Evolutionary conservation across 164 flowering plant genomes (phyloP).

Genomic region (Saururus chinensis): DNA sequence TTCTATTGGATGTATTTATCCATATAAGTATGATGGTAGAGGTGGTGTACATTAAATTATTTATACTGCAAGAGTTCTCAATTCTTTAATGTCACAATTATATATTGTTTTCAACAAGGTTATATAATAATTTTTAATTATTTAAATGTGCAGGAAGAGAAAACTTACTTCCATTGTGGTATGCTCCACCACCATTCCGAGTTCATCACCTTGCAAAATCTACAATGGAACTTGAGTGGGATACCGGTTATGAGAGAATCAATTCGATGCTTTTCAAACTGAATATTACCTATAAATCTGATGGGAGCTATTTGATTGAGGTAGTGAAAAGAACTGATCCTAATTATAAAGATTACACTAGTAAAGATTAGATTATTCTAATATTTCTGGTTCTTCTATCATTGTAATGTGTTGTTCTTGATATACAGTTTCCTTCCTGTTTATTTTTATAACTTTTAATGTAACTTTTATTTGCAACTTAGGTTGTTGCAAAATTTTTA

Average conservation of each 20-base stretch:
- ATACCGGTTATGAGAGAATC: constrained; percentile 30
- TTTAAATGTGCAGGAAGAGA: constrained; percentile 29
- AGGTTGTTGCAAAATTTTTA: no score
- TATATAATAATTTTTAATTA: neutral
- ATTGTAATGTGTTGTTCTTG: no score
- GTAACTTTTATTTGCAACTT: no score
- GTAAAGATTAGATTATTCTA: no score
- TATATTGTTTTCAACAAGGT: neutral
- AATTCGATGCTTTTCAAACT: constrained; percentile 30
- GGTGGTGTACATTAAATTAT: neutral
- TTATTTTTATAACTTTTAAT: no score
- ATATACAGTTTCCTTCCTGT: no score
- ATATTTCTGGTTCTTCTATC: no score
- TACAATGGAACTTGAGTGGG: constrained; percentile 72
- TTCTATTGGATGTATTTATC: neutral
- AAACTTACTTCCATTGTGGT: constrained; percentile 54
- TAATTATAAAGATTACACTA: neutral
- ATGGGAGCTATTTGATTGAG: constrained; percentile 73
- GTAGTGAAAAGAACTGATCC: constrained; percentile 20
- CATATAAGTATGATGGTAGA: neutral
- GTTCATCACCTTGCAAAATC: constrained; percentile 57
- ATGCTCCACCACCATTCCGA: constrained; percentile 77
- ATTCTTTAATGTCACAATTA: neutral
- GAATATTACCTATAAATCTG: constrained; percentile 37
- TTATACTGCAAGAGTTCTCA: neutral